Evolutionary conservation across 2,329 filamentous ascomycete genomes (phyloP), one percentile per base, ranked within the genome.

Genomic region (Aspergillus aculeatus): DNA sequence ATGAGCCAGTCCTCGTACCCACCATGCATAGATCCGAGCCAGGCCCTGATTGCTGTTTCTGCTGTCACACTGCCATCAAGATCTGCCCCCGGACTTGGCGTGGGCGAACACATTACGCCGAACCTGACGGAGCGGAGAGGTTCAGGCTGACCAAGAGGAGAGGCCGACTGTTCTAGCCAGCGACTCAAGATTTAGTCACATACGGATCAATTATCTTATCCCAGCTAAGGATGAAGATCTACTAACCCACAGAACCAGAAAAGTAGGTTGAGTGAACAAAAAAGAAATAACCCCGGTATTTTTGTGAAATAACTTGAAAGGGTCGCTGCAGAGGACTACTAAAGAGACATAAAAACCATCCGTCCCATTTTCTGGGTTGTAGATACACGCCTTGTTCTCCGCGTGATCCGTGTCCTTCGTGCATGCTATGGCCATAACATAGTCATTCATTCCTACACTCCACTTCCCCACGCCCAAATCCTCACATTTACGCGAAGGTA

Each of bases 401-500:
- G 66, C 69, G 69, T 68, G 68, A 67, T 71, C 70, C 65, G 64
- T 71, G 68, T 74, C 72, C 73, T 74, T 70, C 68, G 69, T 75
- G 71, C 72, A 76, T 75, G 71, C 71, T 73, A 73, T 75, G 72
- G 73, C 74, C 74, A 71, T 75, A 70, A 74, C 72, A 73, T 68
- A 75, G 72, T 75, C 71, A 73, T 76, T 75, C 71, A 75, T 74
- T 72, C 70, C 65, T 71, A 76, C 73, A 75, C 69, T 69, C 73
- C 73, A 64, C 66, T 64, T 65, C 64, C 72, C 64, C 64, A 68
- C 72, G 71, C 66, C 68, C 64, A 71, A 66, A 72, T 70, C 68
- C 60, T 71, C 70, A 73, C 82, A 78, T 86, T 86, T 92, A 98
- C 86, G 92, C 95, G 87, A 98, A 98, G 81, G 95, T 99, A 77